Percentiles rank a stretch among this genome's conserved stretches.
These are phyloP conservation scores for Salix exigua DNA, from an alignment of 345 rosid species.

Conservation along the genomic window DNA sequence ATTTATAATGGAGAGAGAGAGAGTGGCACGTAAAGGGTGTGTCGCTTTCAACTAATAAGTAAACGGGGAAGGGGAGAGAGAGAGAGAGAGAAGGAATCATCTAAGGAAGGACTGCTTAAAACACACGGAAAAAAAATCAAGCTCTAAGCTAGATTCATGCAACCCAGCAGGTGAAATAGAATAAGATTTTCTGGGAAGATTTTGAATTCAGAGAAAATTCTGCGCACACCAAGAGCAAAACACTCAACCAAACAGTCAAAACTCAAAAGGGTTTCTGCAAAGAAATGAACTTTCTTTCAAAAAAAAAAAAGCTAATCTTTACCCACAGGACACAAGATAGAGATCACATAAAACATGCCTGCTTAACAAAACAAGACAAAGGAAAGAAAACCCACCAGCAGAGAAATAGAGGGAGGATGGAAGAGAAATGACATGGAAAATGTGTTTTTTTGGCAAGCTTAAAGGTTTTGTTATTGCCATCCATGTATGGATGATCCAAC, in stretches of 20 bases:
- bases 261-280: not conserved
- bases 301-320: not conserved
- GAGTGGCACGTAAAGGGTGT: conserved; percentile 22
- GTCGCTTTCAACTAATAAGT: conserved; percentile 18
- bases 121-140: not conserved
- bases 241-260: not conserved
- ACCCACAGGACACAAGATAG: not conserved
- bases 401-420: not conserved
- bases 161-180: not conserved
- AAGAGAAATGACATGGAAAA: not conserved
- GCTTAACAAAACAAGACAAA: not conserved
- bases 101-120: not conserved
- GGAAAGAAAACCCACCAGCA: not conserved
- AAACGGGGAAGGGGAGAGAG: not conserved
- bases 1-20: conserved; percentile 10
- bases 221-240: not conserved
- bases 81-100: not conserved
- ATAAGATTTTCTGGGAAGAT: conserved; percentile 5
- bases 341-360: not conserved
- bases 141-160: conserved; percentile 11
- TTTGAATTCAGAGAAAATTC: not conserved
- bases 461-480: not conserved
- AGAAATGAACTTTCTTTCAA: not conserved
- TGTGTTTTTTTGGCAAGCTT: not conserved
- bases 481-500: not conserved